A percentile compares a stretch with the other conserved stretches of the same genome.
Evolutionary conservation across 352 stramenopile species (phyloP).

Genomic region (Globisporangium camurandrum): DNA sequence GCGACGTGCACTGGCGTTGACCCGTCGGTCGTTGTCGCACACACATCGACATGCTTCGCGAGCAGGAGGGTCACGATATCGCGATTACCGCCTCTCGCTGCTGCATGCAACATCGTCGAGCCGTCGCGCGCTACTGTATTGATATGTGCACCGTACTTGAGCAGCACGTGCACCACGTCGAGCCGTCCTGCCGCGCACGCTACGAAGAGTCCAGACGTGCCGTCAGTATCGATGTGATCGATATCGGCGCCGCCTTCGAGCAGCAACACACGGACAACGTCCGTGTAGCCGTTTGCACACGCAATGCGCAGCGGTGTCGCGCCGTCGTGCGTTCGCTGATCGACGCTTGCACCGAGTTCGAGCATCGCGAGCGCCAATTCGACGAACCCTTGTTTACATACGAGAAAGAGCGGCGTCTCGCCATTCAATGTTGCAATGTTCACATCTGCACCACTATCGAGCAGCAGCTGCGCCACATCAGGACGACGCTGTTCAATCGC

Average conservation of each 20-base stretch:
- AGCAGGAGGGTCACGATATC: too few species aligned
- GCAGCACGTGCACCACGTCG: too few species aligned
- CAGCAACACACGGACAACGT: neutral
- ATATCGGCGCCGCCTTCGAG: neutral
- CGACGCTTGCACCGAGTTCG: neutral
- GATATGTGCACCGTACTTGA: too few species aligned
- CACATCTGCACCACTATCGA: neutral
- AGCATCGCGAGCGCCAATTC: neutral
- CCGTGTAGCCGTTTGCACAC: neutral
- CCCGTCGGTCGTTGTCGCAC: too few species aligned
- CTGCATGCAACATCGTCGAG: too few species aligned
- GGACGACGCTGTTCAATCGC: too few species aligned
- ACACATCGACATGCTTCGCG: too few species aligned
- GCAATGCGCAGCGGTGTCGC: neutral
- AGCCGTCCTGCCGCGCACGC: too few species aligned
- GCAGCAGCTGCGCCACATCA: neutral
- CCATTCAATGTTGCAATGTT: neutral
- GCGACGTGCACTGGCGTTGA: too few species aligned
- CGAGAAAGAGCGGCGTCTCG: neutral
- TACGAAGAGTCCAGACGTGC: neutral
- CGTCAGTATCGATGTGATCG: neutral
- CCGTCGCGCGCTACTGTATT: too few species aligned
- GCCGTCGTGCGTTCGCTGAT: neutral
- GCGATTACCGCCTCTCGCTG: too few species aligned
- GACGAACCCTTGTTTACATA: neutral